Evolutionary conservation across 306 rosid species (phyloP), one percentile per base, ranked within the genome.

Genomic region (Potentilla sterilis): DNA sequence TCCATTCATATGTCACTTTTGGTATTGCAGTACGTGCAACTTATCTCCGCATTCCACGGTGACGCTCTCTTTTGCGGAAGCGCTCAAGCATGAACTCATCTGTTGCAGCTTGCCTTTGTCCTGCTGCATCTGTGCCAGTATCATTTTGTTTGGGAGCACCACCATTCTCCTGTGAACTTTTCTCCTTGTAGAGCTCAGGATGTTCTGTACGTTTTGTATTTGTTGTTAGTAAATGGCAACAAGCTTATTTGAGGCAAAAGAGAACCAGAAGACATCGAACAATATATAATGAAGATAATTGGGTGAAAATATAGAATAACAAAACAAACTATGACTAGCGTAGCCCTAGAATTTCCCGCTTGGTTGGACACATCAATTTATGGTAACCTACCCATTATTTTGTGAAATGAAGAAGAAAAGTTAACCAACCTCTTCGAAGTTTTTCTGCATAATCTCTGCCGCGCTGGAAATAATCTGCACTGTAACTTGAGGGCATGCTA

Each of bases 361-460:
- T 70, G 22, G 76, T 44, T 5, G 19, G 75, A 72, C 28, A 70
- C 2, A 57, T 46, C 34, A 11, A 76, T 35, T 9, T 34, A 13
- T 8, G 19, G 62, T 41, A 52, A 22, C 38, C 40, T 7, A 51
- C 35, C 49, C 2, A 15, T n/a, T 5, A 48, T 48, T 63, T 19
- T 48, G 46, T 14, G 40, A 35, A n/a, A 9, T 28, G 12, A 68
- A 61, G 38, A 70, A 35, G 66, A 42, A 62, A 79, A 69, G 15
- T 62, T 76, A 81, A 59, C 65, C 35, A 58, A 91, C 98, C 98
- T 90, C 92, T 87, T 86, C 99, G 81, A 76, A 95, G 97, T 79
- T 89, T 95, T 82, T 95, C 99, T 75, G 99, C 97, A 87, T 95
- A 95, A 86, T 95, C 99, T 87, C 88, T 88, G 85, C 97, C 99